phyloP scores from a whole-genome alignment of 768 basidiomycete species.

The Cystobasidium ongulense region DNA sequence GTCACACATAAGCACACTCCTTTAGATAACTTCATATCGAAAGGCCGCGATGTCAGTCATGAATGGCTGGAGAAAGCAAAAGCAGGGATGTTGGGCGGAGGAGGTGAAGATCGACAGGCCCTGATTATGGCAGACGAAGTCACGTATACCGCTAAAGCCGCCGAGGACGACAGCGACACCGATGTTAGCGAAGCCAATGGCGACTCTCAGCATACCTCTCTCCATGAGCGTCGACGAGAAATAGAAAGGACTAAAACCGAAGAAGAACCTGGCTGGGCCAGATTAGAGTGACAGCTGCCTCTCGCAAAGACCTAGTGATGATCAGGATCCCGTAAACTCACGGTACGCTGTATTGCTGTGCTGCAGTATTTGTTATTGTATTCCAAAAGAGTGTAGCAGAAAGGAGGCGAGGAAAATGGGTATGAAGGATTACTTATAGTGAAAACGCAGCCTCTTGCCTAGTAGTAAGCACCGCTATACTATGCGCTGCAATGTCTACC shows the following conservation, averaged over 20 bases:
- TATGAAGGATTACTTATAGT: too few relatives aligned
- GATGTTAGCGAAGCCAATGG: background rate
- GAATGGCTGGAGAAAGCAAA: conserved; percentile 28
- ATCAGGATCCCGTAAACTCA: too few relatives aligned
- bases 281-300: background rate
- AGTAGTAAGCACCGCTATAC: too few relatives aligned
- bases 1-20: background rate
- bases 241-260: conserved; percentile 10
- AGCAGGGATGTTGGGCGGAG: conserved; percentile 4
- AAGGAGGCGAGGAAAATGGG: too few relatives aligned
- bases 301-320: background rate
- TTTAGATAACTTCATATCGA: background rate
- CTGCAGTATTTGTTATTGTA: too few relatives aligned
- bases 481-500: too few relatives aligned
- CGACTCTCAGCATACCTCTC: background rate
- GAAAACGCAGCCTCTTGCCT: too few relatives aligned
- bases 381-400: too few relatives aligned
- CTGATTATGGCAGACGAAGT: background rate
- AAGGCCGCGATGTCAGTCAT: conserved; percentile 19
- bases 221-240: conserved; percentile 9
- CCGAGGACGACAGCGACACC: background rate
- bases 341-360: too few relatives aligned
- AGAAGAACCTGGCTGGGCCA: conserved; percentile 19
- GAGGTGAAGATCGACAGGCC: background rate
- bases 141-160: background rate